Evolutionary conservation across 73 alveolate species (phyloP), one percentile per base, ranked within the genome.

Genomic region (Symbiodinium natans): DNA sequence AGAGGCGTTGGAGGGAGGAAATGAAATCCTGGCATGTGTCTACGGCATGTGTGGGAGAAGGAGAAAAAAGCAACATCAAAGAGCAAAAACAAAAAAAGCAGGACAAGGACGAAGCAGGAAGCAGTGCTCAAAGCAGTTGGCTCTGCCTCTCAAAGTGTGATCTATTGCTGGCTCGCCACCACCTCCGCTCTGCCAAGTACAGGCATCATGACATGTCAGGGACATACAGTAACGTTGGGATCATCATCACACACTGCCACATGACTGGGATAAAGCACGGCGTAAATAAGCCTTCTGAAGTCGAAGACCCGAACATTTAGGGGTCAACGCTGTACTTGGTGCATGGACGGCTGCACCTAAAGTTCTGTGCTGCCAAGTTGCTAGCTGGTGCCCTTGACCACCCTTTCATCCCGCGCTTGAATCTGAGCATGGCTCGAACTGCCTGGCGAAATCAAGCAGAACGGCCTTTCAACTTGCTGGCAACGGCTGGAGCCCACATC

Each of bases 391-490:
- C 80, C 27, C 31, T 23, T 68, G 97, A 71, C 97, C 97, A 90
- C 42, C 54, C 33, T 41, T 46, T 25, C 82, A 90, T 25, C 2
- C 97, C 88, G 41, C 88, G 77, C 88, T 90, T 90, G 88, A 90
- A 90, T 41, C 97, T 71, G 48, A 90, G 88, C 97, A 90, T 90
- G 74, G 97, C 97, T 21, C 77, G 25, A 42, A 90, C 88, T n/a
- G 97, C 97, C 97, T 90, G 75, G 54, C 48, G 38, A 31, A 7
- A 1, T 36, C 80, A 63, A 9, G 59, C 59, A 9, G 59, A 46
- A 13, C 59, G n/a, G n/a, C n/a, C n/a, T n/a, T n/a, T n/a, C n/a
- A n/a, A n/a, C n/a, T n/a, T n/a, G n/a, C n/a, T n/a, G n/a, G n/a
- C n/a, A n/a, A n/a, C n/a, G n/a, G n/a, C n/a, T n/a, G n/a, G n/a